Base-by-base conservation (phyloP, 192 early-diverging fungal genomes). In the Mortierella alpina region DNA sequence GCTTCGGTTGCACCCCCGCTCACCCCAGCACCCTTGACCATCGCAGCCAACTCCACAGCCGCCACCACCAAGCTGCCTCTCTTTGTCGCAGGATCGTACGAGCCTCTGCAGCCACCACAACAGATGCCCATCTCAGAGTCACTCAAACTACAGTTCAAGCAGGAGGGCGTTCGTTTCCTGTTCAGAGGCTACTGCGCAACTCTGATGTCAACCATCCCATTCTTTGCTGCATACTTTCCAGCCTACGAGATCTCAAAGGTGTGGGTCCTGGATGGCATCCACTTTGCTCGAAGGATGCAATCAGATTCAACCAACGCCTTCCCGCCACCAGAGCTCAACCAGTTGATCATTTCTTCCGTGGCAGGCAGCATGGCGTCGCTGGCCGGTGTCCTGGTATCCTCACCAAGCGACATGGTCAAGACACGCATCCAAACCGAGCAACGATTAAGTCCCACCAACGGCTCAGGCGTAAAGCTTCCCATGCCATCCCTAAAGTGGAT, bases 201-300 rank as follows among this genome's bases (percentile, higher is more conserved):
- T 12, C 55, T 83, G 47, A 66, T 83, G 63, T 77, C 82, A 2
- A 68, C 82, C 1, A 55, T 83, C 14, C 82, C 82, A 23, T 83
- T 83, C 70, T 83, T 75, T 73, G 82, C 82, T 8, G 75, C 71
- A 13, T 83, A 83, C 60, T 83, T 73, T 40, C 75, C 82, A n/a
- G 74, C 75, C 1, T 83, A 78, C 41, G 82, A 83, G 31, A n/a
- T 66, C 55, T 69, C 65, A 4, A 83, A 54, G 42, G 54, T 65
- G 40, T 71, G 67, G 74, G 75, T 78, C 13, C 61, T 68, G 48
- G 59, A 69, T n/a, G 69, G 66, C 6, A 72, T 83, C 58, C 39
- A 83, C 3, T 64, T 39, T 23, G 65, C 72, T n/a, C 75, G 66
- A 23, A 51, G 64, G 6, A 20, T 47, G 45, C 65, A 75, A 13